Base-by-base conservation (phyloP, 2,329 filamentous ascomycete genomes). In the Clarireedia monteithiana region DNA sequence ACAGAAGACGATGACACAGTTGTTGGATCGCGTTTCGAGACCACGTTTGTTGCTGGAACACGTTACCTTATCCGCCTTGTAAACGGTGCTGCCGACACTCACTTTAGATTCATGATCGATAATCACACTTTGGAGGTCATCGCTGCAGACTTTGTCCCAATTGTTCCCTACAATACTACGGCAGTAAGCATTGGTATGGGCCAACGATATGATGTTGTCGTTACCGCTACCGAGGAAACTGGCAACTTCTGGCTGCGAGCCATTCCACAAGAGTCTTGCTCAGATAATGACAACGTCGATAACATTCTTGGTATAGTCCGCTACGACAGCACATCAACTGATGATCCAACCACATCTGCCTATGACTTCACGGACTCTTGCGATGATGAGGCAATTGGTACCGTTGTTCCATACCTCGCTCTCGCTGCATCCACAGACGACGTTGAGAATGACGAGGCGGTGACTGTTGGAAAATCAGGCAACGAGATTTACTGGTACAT, bases 161-260 rank as follows among this genome's bases (percentile, higher is more conserved):
- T 62, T 23, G 40, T 53, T 9, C 55, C 59, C 2, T 62, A 61
- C 17, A 38, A 30, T 17, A 59, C 59, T 5, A 60, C 38, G 9
- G 23, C 44, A 10, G 20, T 54, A 12, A 80, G 75, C 5, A 72
- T 87, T 14, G 82, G 77, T 23, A 75, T 85, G 49, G 69, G 77
- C 5, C 81, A 84, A 63, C 67, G 71, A 54, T 71, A 66, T 62
- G 55, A 65, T 51, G 17, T 62, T 67, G 61, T 78, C 6, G 74
- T 81, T 55, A 74, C 71, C 23, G 78, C 77, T 7, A 64, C 77
- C 55, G 66, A 67, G 9, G 74, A 71, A 5, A 68, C 71, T n/a
- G 70, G 72, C 12, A 71, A 79, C 6, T 83, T 78, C 63, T 84
- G 80, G 79, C 79, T 85, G 71, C 77, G 81, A 38, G 72, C 75